Conservation (phyloP, 2,329 filamentous ascomycete genomes). For the Sporothrix pseudoabietina region DNA sequence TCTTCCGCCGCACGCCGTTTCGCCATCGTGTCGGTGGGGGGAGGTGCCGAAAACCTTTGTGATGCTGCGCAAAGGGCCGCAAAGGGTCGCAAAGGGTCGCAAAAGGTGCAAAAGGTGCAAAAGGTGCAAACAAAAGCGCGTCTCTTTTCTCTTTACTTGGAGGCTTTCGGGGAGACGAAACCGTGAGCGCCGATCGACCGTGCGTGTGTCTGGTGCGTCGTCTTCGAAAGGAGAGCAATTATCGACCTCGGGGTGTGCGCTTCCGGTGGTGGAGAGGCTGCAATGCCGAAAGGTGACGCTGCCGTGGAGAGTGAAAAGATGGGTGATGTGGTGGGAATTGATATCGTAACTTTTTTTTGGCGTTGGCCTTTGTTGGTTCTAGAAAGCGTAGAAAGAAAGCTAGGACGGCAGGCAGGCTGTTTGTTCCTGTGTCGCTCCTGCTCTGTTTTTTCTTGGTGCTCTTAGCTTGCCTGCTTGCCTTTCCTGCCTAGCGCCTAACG, state of each 20-base stretch:
- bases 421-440: too few species aligned
- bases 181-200: background rate
- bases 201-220: background rate
- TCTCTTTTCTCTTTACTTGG: too few species aligned
- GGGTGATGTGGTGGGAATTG: background rate
- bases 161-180: background rate
- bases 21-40: conserved; percentile 29
- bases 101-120: too few species aligned
- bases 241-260: background rate
- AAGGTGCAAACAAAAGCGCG: background rate
- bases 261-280: background rate
- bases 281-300: background rate
- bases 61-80: background rate
- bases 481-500: too few species aligned
- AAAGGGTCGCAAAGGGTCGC: background rate
- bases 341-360: too few species aligned
- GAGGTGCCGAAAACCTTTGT: background rate
- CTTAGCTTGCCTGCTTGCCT: too few species aligned
- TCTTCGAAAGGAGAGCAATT: background rate
- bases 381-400: too few species aligned
- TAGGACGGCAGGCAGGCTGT: too few species aligned
- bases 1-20: conserved; percentile 64
- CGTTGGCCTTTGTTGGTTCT: too few species aligned
- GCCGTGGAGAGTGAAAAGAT: background rate
- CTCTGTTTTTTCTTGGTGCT: too few species aligned